These are phyloP conservation scores for Aspergillus felis DNA, from an alignment of 2,329 filamentous ascomycete species.

Conservation along the genomic window DNA sequence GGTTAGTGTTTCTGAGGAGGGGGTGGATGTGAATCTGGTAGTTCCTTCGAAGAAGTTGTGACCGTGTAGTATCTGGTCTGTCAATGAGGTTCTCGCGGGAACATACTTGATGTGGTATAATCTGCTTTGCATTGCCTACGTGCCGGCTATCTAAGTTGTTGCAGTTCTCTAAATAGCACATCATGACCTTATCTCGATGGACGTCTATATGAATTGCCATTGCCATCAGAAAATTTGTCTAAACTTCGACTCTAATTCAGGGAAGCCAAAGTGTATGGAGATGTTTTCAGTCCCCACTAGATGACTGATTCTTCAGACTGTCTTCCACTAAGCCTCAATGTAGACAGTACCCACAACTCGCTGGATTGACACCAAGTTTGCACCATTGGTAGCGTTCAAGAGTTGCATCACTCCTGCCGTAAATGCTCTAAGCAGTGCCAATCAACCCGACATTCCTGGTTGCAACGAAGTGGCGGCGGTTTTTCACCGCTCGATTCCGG, in stretches of 20 bases:
- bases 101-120: background rate
- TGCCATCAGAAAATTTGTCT: background rate
- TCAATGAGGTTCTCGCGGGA: background rate
- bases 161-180: slow-evolving; percentile 1
- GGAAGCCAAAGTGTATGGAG: background rate
- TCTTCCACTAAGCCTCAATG: background rate
- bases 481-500: no score
- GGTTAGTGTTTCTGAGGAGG: slow-evolving; percentile 12
- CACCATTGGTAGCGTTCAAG: background rate
- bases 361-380: background rate
- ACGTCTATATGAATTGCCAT: background rate
- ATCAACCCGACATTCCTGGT: background rate
- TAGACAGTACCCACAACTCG: background rate
- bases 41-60: slow-evolving; percentile 14
- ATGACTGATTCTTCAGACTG: background rate
- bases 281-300: no score
- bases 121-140: background rate
- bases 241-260: background rate
- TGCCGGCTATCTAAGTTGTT: background rate
- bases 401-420: background rate
- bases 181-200: background rate
- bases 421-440: background rate
- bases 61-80: background rate
- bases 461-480: background rate
- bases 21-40: slow-evolving; percentile 16